Conservation (phyloP, 1,284 basidiomycete species). For the Hymenochaete sp. region DNA sequence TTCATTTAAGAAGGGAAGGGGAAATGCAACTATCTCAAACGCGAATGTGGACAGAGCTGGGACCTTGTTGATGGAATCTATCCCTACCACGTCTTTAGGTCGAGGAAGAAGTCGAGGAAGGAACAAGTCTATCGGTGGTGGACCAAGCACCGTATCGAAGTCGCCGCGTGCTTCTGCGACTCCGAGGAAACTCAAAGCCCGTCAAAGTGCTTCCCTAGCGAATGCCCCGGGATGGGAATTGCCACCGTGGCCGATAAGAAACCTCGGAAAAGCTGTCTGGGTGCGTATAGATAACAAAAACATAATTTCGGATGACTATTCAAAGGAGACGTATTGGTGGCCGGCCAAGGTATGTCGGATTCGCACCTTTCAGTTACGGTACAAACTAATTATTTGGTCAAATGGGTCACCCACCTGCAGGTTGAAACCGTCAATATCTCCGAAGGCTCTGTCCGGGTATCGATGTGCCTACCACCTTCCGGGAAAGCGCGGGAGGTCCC, state of each 20-base stretch:
- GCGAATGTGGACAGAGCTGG: too few relatives aligned
- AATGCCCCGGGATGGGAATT: too few relatives aligned
- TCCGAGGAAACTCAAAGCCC: slow-evolving; percentile 1
- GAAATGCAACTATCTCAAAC: too few relatives aligned
- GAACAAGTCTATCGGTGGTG: background rate
- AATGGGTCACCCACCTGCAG: too few relatives aligned
- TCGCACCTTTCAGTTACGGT: too few relatives aligned
- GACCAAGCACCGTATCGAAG: slow-evolving; percentile 28
- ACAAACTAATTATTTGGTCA: too few relatives aligned
- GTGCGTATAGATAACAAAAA: slow-evolving; percentile 24
- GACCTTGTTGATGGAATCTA: too few relatives aligned
- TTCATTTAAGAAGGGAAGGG: too few relatives aligned
- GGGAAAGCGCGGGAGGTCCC: slow-evolving; percentile 4
- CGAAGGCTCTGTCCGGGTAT: slow-evolving; percentile 24
- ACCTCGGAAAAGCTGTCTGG: slow-evolving; percentile 27
- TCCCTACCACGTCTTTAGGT: too few relatives aligned
- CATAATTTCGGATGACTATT: slow-evolving; percentile 9
- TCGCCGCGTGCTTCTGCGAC: slow-evolving; percentile 29
- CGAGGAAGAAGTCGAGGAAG: too few relatives aligned
- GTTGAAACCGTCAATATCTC: slow-evolving; percentile 27
- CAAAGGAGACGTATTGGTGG: slow-evolving; percentile 29
- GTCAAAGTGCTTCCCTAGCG: too few relatives aligned
- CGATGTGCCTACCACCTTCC: slow-evolving; percentile 23
- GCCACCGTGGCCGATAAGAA: slow-evolving; percentile 14
- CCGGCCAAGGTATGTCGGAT: slow-evolving; percentile 31